Conservation (phyloP, 148 eudicot genomes). For the Limonium bicolor region DNA sequence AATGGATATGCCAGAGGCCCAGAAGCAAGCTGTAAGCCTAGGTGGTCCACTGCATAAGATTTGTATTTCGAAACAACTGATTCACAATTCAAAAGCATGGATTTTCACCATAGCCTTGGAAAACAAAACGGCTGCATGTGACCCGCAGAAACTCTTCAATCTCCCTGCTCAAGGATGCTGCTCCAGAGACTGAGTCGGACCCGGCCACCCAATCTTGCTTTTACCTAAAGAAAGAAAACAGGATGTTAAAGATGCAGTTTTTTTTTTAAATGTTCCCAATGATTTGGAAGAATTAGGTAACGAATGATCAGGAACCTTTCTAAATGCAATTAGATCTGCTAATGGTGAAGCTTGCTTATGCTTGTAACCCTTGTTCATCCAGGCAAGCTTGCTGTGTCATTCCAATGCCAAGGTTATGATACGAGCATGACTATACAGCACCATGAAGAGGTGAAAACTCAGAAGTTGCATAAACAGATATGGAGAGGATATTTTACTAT, state of each 20-base stretch:
- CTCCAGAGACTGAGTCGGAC: constrained; percentile 74
- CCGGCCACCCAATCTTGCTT: constrained; percentile 62
- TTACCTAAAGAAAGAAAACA: constrained; percentile 34
- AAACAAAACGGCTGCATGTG: constrained; percentile 74
- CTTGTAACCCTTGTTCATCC: constrained; percentile 86
- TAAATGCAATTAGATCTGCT: constrained; percentile 78
- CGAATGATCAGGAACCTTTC: no score
- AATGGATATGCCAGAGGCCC: no score
- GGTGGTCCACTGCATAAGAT: no score
- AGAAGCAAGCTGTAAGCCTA: no score
- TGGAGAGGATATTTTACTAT: constrained; percentile 24
- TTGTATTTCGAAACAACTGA: no score
- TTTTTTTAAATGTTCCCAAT: no score
- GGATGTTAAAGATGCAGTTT: no score
- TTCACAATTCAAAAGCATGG: not conserved
- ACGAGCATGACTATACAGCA: not conserved
- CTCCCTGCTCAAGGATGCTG: constrained; percentile 86
- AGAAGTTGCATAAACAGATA: not conserved
- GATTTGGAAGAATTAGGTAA: no score
- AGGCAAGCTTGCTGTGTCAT: constrained; percentile 71
- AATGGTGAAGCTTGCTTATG: constrained; percentile 79
- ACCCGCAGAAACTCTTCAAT: constrained; percentile 89
- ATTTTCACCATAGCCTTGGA: constrained; percentile 86
- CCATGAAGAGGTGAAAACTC: not conserved
- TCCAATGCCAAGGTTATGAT: no score